These are phyloP conservation scores for Tolypocladium tundrense DNA, from an alignment of 2,329 filamentous ascomycete species.

Conservation along the genomic window DNA sequence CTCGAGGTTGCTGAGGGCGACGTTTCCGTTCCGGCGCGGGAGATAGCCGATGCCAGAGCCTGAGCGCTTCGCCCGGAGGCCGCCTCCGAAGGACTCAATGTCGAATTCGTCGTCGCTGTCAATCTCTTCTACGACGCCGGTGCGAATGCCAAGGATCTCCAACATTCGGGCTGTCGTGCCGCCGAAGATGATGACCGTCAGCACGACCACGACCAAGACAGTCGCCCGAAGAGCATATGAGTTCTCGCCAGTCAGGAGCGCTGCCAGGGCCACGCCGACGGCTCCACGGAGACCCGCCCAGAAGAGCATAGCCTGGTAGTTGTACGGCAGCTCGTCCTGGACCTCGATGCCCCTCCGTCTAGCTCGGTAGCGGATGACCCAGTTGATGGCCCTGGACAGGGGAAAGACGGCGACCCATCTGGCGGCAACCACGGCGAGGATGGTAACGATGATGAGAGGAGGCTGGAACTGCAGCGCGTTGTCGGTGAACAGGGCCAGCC, in stretches of 20 bases:
- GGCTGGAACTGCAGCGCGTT: slow-evolving; percentile 82
- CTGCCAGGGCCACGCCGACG: slow-evolving; percentile 88
- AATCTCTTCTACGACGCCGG: slow-evolving; percentile 90
- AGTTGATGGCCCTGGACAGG: slow-evolving; percentile 80
- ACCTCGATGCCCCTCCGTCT: slow-evolving; percentile 62
- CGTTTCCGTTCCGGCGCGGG: slow-evolving; percentile 55
- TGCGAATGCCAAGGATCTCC: slow-evolving; percentile 92
- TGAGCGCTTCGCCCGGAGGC: slow-evolving; percentile 71
- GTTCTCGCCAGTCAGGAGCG: slow-evolving; percentile 74
- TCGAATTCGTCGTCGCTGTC: slow-evolving; percentile 99
- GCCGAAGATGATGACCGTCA: slow-evolving; percentile 98
- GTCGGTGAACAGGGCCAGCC: slow-evolving; percentile 89
- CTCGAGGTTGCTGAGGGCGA: slow-evolving; percentile 45
- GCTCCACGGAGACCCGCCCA: slow-evolving; percentile 95
- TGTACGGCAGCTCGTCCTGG: slow-evolving; percentile 81
- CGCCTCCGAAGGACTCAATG: slow-evolving; percentile 66
- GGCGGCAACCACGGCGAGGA: slow-evolving; percentile 83
- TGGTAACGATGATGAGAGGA: slow-evolving; percentile 85
- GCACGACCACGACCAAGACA: slow-evolving; percentile 91
- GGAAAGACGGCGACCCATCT: slow-evolving; percentile 94
- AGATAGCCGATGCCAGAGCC: slow-evolving; percentile 69
- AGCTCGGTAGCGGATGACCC: slow-evolving; percentile 80
- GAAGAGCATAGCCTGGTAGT: slow-evolving; percentile 99
- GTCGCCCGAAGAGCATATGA: slow-evolving; percentile 79
- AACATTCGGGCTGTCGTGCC: slow-evolving; percentile 96